These are phyloP conservation scores for Arthrinium phaeospermum DNA, from an alignment of 2,329 filamentous ascomycete species.

Conservation along the genomic window DNA sequence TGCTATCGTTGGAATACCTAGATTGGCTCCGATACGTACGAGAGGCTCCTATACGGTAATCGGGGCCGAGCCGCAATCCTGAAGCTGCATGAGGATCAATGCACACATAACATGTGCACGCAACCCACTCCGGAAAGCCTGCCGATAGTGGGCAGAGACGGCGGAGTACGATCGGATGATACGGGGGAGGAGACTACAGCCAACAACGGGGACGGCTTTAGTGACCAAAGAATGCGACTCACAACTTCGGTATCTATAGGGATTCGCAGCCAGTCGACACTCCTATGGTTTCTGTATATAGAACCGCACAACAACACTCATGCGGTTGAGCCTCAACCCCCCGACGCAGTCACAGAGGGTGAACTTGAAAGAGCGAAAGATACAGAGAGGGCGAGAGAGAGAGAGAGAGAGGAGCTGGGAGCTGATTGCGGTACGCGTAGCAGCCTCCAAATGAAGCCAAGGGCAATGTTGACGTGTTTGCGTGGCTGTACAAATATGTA, in stretches of 20 bases:
- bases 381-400: too few species aligned
- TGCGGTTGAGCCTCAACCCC: neutral
- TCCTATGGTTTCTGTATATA: neutral
- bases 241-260: neutral
- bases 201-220: neutral
- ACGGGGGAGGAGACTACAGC: neutral
- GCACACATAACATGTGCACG: neutral
- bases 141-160: neutral
- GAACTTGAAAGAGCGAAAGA: neutral
- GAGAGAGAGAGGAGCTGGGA: too few species aligned
- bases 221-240: neutral
- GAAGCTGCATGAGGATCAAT: slow-evolving; percentile 15
- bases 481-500: neutral
- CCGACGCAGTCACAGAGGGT: neutral
- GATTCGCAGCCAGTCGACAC: neutral
- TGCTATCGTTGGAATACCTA: neutral
- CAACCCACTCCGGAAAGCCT: neutral
- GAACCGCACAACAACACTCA: neutral
- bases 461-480: neutral
- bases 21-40: neutral
- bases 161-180: slow-evolving; percentile 8
- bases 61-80: slow-evolving; percentile 19
- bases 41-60: slow-evolving; percentile 14
- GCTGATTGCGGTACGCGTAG: neutral
- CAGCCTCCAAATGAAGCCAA: neutral